phyloP scores from a whole-genome alignment of 768 basidiomycete species.

The Naematelia encephala region DNA sequence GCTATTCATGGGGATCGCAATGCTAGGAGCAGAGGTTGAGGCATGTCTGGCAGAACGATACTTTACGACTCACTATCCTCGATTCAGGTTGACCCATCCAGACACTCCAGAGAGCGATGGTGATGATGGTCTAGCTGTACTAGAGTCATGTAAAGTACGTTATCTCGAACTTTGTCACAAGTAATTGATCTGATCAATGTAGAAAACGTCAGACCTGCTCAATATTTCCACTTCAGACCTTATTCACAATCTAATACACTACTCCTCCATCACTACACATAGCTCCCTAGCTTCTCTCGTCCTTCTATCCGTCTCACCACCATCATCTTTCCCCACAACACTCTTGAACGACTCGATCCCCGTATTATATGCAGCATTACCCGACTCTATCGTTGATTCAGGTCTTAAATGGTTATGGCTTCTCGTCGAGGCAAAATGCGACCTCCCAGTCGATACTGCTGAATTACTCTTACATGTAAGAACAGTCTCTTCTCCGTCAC shows the following conservation, averaged over 20 bases:
- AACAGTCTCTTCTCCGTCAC: too few relatives aligned
- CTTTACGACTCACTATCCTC: background rate
- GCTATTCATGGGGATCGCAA: slow-evolving; percentile 11
- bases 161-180: background rate
- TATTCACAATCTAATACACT: slow-evolving; percentile 3
- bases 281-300: background rate
- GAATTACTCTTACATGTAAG: slow-evolving; percentile 36
- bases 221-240: background rate
- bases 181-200: background rate
- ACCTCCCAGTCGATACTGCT: slow-evolving; percentile 11
- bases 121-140: background rate
- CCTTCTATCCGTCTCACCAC: slow-evolving; percentile 4
- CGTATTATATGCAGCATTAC: slow-evolving; percentile 15
- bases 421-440: slow-evolving; percentile 5
- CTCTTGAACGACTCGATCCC: slow-evolving; percentile 15
- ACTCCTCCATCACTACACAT: slow-evolving; percentile 6
- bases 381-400: slow-evolving; percentile 13
- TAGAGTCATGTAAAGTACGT: background rate
- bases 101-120: background rate
- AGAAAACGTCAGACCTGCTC: background rate
- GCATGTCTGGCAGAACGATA: background rate
- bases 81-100: background rate
- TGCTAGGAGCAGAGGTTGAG: background rate
- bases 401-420: slow-evolving; percentile 16
- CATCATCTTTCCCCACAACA: background rate